Percentiles rank a stretch among this genome's conserved stretches.
phyloP scores from a whole-genome alignment of 1,284 basidiomycete genomes.

The Somion occarium region DNA sequence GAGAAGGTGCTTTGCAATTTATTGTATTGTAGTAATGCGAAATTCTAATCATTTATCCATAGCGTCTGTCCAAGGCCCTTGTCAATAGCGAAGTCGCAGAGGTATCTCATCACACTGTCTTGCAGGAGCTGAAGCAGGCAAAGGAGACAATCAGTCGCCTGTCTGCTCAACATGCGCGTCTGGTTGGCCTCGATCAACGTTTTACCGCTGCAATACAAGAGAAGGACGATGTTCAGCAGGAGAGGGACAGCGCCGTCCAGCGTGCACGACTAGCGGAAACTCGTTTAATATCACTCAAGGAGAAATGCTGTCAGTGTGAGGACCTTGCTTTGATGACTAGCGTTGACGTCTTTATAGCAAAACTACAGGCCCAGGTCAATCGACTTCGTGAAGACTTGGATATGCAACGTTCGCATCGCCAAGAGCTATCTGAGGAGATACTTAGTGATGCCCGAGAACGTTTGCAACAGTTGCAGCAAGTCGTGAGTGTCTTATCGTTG shows the following conservation, averaged over 20 bases:
- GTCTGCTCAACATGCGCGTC: constrained; percentile 63
- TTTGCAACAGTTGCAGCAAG: constrained; percentile 57
- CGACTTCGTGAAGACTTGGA: constrained; percentile 62
- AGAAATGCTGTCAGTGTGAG: constrained; percentile 41
- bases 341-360: constrained; percentile 39
- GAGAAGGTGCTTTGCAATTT: constrained; percentile 52
- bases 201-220: constrained; percentile 62
- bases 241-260: constrained; percentile 71
- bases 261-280: constrained; percentile 69
- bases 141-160: constrained; percentile 65
- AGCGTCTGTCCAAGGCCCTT: constrained; percentile 79
- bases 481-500: constrained; percentile 31
- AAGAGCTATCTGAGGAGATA: constrained; percentile 69
- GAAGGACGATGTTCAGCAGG: constrained; percentile 83
- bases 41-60: constrained; percentile 3
- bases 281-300: constrained; percentile 56
- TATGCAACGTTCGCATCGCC: constrained; percentile 57
- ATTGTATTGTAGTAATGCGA: too few species aligned
- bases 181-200: constrained; percentile 65
- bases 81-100: constrained; percentile 83
- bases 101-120: constrained; percentile 67
- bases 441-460: constrained; percentile 68
- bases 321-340: neutral
- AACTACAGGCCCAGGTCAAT: constrained; percentile 69
- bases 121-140: constrained; percentile 78